Conservation (phyloP, 2,329 filamentous ascomycete genomes). For the Paecilomyces niveus region DNA sequence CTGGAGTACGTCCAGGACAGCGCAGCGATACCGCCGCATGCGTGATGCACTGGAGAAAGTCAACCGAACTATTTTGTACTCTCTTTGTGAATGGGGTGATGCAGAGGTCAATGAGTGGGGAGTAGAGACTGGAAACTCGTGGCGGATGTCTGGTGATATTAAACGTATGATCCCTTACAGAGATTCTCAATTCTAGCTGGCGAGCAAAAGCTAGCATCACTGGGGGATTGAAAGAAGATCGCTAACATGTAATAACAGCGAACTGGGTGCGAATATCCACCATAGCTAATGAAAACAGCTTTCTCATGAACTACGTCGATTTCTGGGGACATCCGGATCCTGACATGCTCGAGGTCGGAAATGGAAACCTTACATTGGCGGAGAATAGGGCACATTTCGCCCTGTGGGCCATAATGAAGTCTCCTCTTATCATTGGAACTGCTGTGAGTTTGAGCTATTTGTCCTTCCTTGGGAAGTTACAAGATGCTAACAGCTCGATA, state of each 20-base stretch:
- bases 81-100: conserved; percentile 49
- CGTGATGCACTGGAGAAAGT: conserved; percentile 43
- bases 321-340: conserved; percentile 48
- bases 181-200: neutral
- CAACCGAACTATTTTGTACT: conserved; percentile 44
- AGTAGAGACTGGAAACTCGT: conserved; percentile 41
- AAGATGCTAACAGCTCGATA: conserved; percentile 1
- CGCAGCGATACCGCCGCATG: conserved; percentile 45
- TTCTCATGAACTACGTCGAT: conserved; percentile 36
- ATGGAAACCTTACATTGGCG: conserved; percentile 38
- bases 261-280: conserved; percentile 24
- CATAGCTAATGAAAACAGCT: conserved; percentile 46
- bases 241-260: conserved; percentile 7
- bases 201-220: too few relatives aligned
- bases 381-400: conserved; percentile 47
- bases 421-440: conserved; percentile 44
- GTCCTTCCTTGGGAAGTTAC: neutral
- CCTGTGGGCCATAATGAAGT: conserved; percentile 47
- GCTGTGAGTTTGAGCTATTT: conserved; percentile 11
- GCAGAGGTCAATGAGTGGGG: conserved; percentile 47
- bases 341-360: conserved; percentile 48
- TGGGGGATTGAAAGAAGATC: neutral
- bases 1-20: conserved; percentile 43
- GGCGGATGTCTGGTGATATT: conserved; percentile 33
- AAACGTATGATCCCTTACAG: conserved; percentile 10